These are phyloP conservation scores for Globisporangium recalcitrans DNA, from an alignment of 352 stramenopile species.

Conservation along the genomic window DNA sequence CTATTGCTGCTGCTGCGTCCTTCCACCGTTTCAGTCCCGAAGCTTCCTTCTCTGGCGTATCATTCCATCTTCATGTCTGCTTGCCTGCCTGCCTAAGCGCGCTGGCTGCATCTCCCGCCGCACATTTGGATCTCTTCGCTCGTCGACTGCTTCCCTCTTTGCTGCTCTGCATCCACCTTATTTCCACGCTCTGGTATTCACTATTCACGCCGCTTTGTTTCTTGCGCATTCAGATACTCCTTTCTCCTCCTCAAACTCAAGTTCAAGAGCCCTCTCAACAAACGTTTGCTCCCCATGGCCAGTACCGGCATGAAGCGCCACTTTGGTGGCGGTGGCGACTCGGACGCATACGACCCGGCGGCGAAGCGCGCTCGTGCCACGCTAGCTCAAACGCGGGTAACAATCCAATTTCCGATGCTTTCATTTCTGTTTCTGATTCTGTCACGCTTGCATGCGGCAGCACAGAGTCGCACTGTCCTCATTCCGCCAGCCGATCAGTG, in stretches of 20 bases:
- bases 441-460: not conserved
- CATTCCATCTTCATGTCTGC: not conserved
- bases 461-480: not conserved
- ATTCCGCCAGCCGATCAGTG: not conserved
- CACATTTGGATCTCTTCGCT: not conserved
- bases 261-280: not conserved
- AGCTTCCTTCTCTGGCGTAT: slow-evolving; percentile 9
- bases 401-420: not conserved
- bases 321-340: slow-evolving; percentile 22
- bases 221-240: slow-evolving; percentile 10
- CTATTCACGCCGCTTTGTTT: slow-evolving; percentile 11
- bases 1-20: not conserved
- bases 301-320: slow-evolving; percentile 36
- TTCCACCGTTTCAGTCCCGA: slow-evolving; percentile 1
- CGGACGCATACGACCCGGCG: slow-evolving; percentile 20
- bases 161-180: slow-evolving; percentile 1
- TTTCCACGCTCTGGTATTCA: slow-evolving; percentile 7
- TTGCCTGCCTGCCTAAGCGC: not conserved
- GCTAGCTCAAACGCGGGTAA: slow-evolving; percentile 48
- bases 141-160: not conserved
- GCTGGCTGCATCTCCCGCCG: not conserved
- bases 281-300: slow-evolving; percentile 7
- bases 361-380: slow-evolving; percentile 35
- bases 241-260: not conserved
- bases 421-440: slow-evolving; percentile 19